Conservation (phyloP, 2,329 filamentous ascomycete species). For the Cytospora piceae region DNA sequence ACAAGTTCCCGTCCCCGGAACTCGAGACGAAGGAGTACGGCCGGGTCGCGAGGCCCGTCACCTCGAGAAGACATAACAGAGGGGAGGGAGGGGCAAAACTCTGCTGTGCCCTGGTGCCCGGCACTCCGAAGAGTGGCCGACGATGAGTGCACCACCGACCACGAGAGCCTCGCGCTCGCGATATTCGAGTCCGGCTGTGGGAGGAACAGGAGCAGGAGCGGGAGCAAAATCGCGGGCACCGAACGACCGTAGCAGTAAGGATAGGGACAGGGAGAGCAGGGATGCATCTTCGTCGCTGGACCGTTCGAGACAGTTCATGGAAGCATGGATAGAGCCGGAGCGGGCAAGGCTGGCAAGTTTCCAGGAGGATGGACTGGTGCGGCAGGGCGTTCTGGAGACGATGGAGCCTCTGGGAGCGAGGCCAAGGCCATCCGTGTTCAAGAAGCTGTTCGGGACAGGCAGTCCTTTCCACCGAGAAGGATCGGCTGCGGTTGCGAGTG, state of each 20-base stretch:
- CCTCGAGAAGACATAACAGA: slow-evolving; percentile 13
- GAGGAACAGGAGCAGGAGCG: slow-evolving; percentile 33
- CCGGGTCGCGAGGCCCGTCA: slow-evolving; percentile 19
- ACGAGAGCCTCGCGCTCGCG: slow-evolving; percentile 59
- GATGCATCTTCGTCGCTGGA: slow-evolving; percentile 33
- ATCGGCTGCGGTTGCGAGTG: slow-evolving; percentile 30
- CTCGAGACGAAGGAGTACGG: slow-evolving; percentile 17
- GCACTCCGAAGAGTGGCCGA: slow-evolving; percentile 30
- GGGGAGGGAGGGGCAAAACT: slow-evolving; percentile 30
- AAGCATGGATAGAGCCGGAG: slow-evolving; percentile 62
- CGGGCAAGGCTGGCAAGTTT: slow-evolving; percentile 70
- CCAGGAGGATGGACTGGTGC: slow-evolving; percentile 74
- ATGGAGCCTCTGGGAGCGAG: slow-evolving; percentile 81
- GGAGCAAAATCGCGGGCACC: slow-evolving; percentile 29
- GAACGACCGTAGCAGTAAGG: slow-evolving; percentile 31
- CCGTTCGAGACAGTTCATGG: slow-evolving; percentile 52
- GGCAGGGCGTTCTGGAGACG: slow-evolving; percentile 76
- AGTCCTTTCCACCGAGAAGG: slow-evolving; percentile 29
- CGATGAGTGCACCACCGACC: slow-evolving; percentile 38
- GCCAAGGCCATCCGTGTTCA: slow-evolving; percentile 66
- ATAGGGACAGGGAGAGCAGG: slow-evolving; percentile 25
- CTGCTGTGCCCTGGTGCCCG: slow-evolving; percentile 28
- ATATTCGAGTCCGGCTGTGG: slow-evolving; percentile 54
- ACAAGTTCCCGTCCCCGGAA: slow-evolving; percentile 6
- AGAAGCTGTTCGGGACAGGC: slow-evolving; percentile 45